Evolutionary conservation across 2,329 filamentous ascomycete species (phyloP), one percentile per base, ranked within the genome.

Genomic region (Dichotomopilus funicola): DNA sequence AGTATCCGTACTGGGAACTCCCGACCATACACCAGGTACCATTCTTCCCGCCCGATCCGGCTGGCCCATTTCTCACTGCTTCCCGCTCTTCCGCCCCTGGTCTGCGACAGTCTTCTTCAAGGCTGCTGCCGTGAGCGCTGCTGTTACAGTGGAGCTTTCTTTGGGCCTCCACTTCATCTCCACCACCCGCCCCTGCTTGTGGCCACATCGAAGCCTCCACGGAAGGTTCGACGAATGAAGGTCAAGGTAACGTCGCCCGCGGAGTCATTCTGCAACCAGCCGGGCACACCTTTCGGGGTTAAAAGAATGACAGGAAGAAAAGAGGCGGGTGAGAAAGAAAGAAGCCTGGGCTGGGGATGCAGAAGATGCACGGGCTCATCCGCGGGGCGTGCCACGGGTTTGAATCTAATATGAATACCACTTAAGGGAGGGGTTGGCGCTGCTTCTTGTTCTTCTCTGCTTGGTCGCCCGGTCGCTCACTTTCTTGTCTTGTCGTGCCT

Each of bases 201-300:
- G 63, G 63, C 63, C 62, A 65, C 59, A 65, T 65, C 61, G 62
- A 63, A 62, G 55, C 45, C 36, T 52, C 5, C 42, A 53, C 37
- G 31, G 50, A 53, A 58, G 41, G 43, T 60, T 62, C 48, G 53
- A 58, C 57, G 41, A 27, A 6, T 42, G 40, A 13, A 55, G 55
- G 50, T 56, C 54, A 61, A 59, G 53, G 59, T 60, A 56, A 59
- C 58, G 54, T 53, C 54, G 55, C 9, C 5, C 41, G 40, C 12
- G 8, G 9, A 9, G 13, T 6, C 40, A 49, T 41, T 50, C 44
- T 47, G 46, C 37, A 40, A 45, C 49, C 40, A n/a, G 11, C 11
- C 5, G 42, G 33, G 19, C 19, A 27, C 19, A 27, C 19, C 19
- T 27, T 27, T 27, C 19, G 19, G 19, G 19, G 19, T 27, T 27